These are phyloP conservation scores for Globisporangium radiosum DNA, from an alignment of 352 stramenopile species.

Conservation along the genomic window DNA sequence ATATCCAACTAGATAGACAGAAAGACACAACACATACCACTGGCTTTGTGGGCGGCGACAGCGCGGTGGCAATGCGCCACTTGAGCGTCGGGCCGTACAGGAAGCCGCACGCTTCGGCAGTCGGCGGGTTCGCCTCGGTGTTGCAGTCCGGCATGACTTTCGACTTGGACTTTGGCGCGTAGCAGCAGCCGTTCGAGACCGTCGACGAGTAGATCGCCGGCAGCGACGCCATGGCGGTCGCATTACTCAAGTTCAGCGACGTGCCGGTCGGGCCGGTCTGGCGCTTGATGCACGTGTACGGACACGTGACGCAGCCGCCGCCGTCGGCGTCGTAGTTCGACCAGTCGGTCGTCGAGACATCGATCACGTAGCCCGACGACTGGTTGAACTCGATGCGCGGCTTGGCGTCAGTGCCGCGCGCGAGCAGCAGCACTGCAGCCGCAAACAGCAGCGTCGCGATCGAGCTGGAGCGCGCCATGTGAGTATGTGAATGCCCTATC, in stretches of 20 bases:
- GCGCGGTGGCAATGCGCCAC: slow-evolving; percentile 69
- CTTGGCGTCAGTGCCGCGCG: slow-evolving; percentile 9
- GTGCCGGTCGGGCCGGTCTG: slow-evolving; percentile 65
- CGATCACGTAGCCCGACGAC: slow-evolving; percentile 54
- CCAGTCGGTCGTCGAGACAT: slow-evolving; percentile 69
- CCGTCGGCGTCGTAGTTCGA: slow-evolving; percentile 76
- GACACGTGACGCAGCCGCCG: slow-evolving; percentile 79
- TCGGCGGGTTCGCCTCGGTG: slow-evolving; percentile 46
- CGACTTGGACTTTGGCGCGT: slow-evolving; percentile 33
- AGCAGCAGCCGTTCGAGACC: slow-evolving; percentile 78
- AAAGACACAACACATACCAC: slow-evolving; percentile 15
- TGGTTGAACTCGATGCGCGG: slow-evolving; percentile 60
- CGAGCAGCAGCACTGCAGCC: slow-evolving; percentile 13
- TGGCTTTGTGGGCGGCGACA: slow-evolving; percentile 35
- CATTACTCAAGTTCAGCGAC: slow-evolving; percentile 77
- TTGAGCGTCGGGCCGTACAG: slow-evolving; percentile 77
- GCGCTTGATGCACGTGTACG: slow-evolving; percentile 79
- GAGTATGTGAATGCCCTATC: too few relatives aligned
- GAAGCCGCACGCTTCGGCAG: slow-evolving; percentile 71
- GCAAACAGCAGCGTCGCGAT: slow-evolving; percentile 2
- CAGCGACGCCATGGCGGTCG: slow-evolving; percentile 55
- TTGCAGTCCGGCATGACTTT: slow-evolving; percentile 56
- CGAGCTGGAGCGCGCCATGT: slow-evolving; percentile 6
- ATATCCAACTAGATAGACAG: not conserved
- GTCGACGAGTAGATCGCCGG: slow-evolving; percentile 68